Conservation (phyloP, 768 basidiomycete species). For the Boletus rubescentipes region DNA sequence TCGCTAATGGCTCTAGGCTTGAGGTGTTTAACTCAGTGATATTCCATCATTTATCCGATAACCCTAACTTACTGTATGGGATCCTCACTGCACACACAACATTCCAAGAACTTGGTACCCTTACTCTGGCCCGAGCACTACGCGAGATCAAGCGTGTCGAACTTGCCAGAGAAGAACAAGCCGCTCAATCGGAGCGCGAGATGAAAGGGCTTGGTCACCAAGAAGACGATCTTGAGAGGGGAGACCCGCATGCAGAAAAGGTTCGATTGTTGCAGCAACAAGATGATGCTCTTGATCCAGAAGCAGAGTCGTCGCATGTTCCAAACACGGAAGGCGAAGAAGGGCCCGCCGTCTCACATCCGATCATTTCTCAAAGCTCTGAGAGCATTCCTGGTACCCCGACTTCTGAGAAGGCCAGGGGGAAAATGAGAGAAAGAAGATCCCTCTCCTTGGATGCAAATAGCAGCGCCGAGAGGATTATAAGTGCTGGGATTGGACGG, state of each 20-base stretch:
- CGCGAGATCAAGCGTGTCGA: constrained; percentile 79
- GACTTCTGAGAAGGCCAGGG: constrained; percentile 84
- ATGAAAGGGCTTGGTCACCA: constrained; percentile 16
- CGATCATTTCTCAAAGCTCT: constrained; percentile 44
- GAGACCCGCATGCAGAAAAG: constrained; percentile 52
- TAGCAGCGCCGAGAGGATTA: constrained; percentile 58
- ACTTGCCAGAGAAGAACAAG: constrained; percentile 68
- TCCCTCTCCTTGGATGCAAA: constrained; percentile 53
- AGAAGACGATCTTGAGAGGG: constrained; percentile 28
- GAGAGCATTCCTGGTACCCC: constrained; percentile 35
- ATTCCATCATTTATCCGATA: constrained; percentile 73
- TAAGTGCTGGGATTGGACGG: constrained; percentile 72
- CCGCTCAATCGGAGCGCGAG: constrained; percentile 31
- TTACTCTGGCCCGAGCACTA: constrained; percentile 83
- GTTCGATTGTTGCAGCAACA: constrained; percentile 61
- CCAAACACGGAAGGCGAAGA: constrained; percentile 14
- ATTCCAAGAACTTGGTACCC: constrained; percentile 90
- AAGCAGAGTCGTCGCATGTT: constrained; percentile 22
- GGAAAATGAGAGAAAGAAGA: constrained; percentile 83
- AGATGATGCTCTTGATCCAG: constrained; percentile 30
- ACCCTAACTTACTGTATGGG: constrained; percentile 85
- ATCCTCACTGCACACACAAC: constrained; percentile 79
- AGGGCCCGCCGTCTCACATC: constrained; percentile 25
- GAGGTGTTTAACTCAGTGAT: constrained; percentile 91
- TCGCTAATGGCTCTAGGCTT: constrained; percentile 48